These are phyloP conservation scores for Truncatella angustata DNA, from an alignment of 2,329 filamentous ascomycete species.

Conservation along the genomic window DNA sequence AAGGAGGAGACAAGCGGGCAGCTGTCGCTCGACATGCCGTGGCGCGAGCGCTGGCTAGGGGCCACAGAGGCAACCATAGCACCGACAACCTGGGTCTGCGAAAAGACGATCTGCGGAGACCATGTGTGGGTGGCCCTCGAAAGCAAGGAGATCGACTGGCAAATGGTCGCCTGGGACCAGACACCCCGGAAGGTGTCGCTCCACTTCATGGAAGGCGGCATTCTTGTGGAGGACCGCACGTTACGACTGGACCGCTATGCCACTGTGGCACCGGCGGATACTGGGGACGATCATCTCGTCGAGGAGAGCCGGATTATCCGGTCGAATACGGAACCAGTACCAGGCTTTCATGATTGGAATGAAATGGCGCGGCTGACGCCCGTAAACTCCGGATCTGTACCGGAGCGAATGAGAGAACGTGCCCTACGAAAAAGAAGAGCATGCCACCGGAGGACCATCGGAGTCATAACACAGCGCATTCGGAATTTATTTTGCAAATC, in stretches of 20 bases:
- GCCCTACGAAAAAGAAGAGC: background rate
- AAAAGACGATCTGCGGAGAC: background rate
- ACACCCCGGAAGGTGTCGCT: background rate
- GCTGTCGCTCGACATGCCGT: no score
- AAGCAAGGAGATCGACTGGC: background rate
- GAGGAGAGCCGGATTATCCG: no score
- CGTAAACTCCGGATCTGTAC: background rate
- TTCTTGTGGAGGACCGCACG: background rate
- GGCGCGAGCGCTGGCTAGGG: no score
- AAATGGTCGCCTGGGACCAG: background rate
- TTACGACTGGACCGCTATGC: background rate
- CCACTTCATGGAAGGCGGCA: background rate
- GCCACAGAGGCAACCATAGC: no score
- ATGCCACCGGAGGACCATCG: background rate
- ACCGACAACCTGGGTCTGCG: background rate
- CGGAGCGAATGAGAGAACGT: background rate
- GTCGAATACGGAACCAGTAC: background rate
- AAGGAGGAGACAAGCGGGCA: no score
- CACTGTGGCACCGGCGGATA: background rate
- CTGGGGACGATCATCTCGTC: no score
- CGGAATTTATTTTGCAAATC: no score
- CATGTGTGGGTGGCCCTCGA: background rate
- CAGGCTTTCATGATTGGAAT: background rate
- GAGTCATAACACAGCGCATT: background rate
- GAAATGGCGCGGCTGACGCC: background rate